A percentile compares a stretch with the other conserved stretches of the same genome.
Evolutionary conservation across 345 rosid species (phyloP).

Genomic region (Bretschneidera sinensis): DNA sequence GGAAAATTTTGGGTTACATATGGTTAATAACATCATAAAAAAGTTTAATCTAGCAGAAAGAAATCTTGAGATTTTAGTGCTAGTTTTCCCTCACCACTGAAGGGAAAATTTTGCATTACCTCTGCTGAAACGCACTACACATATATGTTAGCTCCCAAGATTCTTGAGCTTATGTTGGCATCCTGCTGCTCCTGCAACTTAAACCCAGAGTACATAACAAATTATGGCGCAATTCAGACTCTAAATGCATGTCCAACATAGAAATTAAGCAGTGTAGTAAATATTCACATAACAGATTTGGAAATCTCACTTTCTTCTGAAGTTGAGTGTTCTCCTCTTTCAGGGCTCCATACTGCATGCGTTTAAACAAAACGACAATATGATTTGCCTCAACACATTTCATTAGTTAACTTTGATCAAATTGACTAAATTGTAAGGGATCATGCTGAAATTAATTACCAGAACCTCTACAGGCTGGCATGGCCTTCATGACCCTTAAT

Average conservation of each 20-base stretch:
- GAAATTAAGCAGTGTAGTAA: not conserved
- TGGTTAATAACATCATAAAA: too few species aligned
- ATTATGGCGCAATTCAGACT: not conserved
- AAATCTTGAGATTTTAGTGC: too few species aligned
- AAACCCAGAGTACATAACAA: conserved; percentile 5
- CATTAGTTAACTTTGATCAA: too few species aligned
- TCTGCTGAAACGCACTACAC: conserved; percentile 16
- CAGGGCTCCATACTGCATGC: conserved; percentile 33
- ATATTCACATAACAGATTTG: not conserved
- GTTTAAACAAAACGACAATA: conserved; percentile 8
- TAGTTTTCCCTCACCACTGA: too few species aligned
- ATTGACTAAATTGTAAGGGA: too few species aligned
- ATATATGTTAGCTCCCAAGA: conserved; percentile 10
- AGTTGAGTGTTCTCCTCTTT: conserved; percentile 49
- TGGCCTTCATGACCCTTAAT: too few species aligned
- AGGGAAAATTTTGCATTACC: conserved; percentile 24
- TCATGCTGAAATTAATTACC: too few species aligned
- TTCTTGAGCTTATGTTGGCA: conserved; percentile 19
- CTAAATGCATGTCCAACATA: not conserved
- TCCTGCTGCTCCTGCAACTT: conserved; percentile 27
- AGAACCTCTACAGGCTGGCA: too few species aligned
- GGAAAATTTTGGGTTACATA: too few species aligned
- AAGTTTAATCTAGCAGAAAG: too few species aligned
- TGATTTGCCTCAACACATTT: too few species aligned
- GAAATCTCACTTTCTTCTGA: conserved; percentile 41